Evolutionary conservation across 148 eudicot genomes (phyloP).

Genomic region (Silene latifolia): DNA sequence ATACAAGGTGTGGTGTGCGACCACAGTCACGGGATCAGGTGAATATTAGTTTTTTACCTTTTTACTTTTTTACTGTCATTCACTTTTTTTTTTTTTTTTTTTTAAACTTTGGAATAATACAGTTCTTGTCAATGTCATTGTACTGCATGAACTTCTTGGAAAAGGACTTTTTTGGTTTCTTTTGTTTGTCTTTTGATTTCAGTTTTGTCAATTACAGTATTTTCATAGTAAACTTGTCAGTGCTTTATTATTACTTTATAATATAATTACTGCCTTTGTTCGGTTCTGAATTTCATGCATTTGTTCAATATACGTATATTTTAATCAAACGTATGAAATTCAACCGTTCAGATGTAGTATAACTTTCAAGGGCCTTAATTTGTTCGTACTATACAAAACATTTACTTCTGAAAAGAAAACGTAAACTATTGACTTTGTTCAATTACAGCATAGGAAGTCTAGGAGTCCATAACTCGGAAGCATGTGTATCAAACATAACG

Average conservation of each 20-base stretch:
- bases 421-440: neutral
- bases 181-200: slow-evolving; percentile 1
- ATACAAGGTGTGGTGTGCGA: slow-evolving; percentile 82
- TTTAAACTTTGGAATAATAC: neutral
- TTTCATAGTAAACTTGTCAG: too few species aligned
- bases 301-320: too few species aligned
- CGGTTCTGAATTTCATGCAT: too few species aligned
- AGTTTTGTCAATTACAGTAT: neutral
- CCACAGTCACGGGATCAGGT: slow-evolving; percentile 98
- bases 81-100: neutral
- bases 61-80: neutral
- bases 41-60: slow-evolving; percentile 2
- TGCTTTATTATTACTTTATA: too few species aligned
- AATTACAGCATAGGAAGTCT: slow-evolving; percentile 79
- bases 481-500: slow-evolving; percentile 84
- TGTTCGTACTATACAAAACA: too few species aligned
- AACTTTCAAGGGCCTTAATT: too few species aligned
- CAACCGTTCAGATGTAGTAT: too few species aligned
- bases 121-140: slow-evolving; percentile 18
- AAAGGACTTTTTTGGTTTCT: slow-evolving; percentile 22
- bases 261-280: too few species aligned
- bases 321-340: too few species aligned
- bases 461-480: slow-evolving; percentile 71
- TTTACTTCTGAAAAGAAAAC: neutral
- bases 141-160: slow-evolving; percentile 18